Percentiles rank a stretch among this genome's conserved stretches.
phyloP scores from a whole-genome alignment of 805 yeast species.

The Maudiozyma barnettii region DNA sequence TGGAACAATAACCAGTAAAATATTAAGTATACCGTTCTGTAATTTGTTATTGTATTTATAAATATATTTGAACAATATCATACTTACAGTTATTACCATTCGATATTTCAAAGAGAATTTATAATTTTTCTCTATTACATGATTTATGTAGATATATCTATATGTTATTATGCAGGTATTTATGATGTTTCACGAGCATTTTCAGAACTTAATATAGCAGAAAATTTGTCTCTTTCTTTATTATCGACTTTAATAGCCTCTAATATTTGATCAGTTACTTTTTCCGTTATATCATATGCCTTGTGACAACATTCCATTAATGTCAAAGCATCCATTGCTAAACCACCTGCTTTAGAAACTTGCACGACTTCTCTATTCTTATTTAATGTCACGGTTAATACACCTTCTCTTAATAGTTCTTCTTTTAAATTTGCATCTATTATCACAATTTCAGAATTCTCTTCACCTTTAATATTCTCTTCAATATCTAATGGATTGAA shows the following conservation, averaged over 20 bases:
- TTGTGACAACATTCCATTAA: conserved; percentile 59
- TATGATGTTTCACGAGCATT: conserved; percentile 21
- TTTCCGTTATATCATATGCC: conserved; percentile 56
- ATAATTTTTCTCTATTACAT: background rate
- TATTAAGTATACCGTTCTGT: no score
- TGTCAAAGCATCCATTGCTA: conserved; percentile 63
- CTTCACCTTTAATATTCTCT: conserved; percentile 60
- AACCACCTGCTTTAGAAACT: conserved; percentile 81
- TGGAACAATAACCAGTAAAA: no score
- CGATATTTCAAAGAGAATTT: no score
- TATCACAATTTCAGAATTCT: conserved; percentile 48
- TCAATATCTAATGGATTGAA: conserved; percentile 59
- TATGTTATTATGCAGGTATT: background rate
- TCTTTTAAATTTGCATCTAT: conserved; percentile 74
- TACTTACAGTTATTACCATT: no score
- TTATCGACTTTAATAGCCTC: conserved; percentile 46
- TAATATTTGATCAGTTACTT: conserved; percentile 55
- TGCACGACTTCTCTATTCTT: conserved; percentile 89
- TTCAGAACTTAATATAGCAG: conserved; percentile 27
- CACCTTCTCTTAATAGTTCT: conserved; percentile 67
- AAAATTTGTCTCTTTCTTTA: conserved; percentile 33
- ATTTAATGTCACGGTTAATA: conserved; percentile 76
- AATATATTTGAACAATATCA: no score
- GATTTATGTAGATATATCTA: background rate
- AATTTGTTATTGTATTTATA: no score